A percentile compares a stretch with the other conserved stretches of the same genome.
These are phyloP conservation scores for Thoreauomyces humboldtii DNA, from an alignment of 192 early-diverging fungal genomes.

Conservation along the genomic window DNA sequence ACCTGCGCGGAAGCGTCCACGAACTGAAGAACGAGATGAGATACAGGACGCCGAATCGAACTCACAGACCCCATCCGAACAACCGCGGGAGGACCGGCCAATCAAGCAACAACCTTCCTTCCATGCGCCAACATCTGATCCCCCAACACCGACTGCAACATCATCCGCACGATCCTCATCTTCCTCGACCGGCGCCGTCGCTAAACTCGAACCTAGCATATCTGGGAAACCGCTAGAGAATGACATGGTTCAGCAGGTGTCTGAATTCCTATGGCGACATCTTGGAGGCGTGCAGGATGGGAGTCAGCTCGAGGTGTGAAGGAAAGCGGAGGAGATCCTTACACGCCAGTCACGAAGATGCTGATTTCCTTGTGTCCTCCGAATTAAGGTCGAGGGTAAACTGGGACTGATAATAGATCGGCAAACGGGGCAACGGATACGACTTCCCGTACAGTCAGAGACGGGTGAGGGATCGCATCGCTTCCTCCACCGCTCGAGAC, in stretches of 20 bases:
- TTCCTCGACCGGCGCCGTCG: too few relatives aligned
- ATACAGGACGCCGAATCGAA: not conserved
- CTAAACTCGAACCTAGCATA: constrained; percentile 16
- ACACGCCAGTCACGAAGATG: not conserved
- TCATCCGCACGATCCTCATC: not conserved
- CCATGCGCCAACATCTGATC: too few relatives aligned
- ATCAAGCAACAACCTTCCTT: not conserved
- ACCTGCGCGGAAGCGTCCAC: not conserved
- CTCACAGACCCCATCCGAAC: not conserved
- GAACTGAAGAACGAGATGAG: not conserved
- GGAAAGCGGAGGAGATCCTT: not conserved
- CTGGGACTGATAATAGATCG: constrained; percentile 77
- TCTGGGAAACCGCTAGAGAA: constrained; percentile 18
- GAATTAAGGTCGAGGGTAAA: constrained; percentile 89
- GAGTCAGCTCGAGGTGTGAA: constrained; percentile 12
- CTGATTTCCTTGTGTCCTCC: not conserved
- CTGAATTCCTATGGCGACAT: constrained; percentile 22
- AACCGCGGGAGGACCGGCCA: not conserved
- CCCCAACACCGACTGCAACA: not conserved
- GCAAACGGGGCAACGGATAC: constrained; percentile 53
- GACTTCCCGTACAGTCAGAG: constrained; percentile 63
- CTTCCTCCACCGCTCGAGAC: too few relatives aligned
- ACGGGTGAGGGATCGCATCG: constrained; percentile 56
- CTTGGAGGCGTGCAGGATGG: constrained; percentile 5
- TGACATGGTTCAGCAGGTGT: constrained; percentile 17